phyloP scores from a whole-genome alignment of 2,329 filamentous ascomycete genomes.

The Penicillium sclerotigenum region DNA sequence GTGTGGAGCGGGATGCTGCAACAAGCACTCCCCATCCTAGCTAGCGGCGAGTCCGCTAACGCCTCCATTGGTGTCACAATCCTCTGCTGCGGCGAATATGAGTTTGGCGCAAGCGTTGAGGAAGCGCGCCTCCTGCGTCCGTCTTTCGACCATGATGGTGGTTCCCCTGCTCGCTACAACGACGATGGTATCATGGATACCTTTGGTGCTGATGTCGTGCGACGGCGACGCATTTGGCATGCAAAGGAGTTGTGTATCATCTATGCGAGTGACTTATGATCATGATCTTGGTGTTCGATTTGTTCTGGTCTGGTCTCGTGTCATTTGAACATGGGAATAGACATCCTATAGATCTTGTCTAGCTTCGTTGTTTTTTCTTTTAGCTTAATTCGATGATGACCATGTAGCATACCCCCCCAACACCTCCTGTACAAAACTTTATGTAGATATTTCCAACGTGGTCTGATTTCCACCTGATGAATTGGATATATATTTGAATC shows the following conservation, averaged over 20 bases:
- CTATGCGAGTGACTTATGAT: slow-evolving; percentile 29
- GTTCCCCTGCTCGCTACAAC: slow-evolving; percentile 15
- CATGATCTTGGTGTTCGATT: not conserved
- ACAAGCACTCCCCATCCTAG: slow-evolving; percentile 63
- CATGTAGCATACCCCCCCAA: slow-evolving; percentile 35
- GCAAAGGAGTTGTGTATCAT: slow-evolving; percentile 46
- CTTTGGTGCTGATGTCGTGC: slow-evolving; percentile 39
- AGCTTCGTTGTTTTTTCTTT: not conserved
- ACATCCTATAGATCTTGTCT: not conserved
- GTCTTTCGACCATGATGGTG: slow-evolving; percentile 11
- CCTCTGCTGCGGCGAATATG: slow-evolving; percentile 77
- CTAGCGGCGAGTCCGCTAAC: slow-evolving; percentile 57
- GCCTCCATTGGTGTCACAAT: slow-evolving; percentile 68
- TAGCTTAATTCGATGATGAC: slow-evolving; percentile 5
- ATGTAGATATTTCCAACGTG: not conserved
- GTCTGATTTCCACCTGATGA: too few relatives aligned
- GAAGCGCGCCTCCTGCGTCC: slow-evolving; percentile 60
- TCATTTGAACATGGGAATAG: not conserved
- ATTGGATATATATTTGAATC: not conserved
- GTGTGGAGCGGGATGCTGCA: slow-evolving; percentile 84
- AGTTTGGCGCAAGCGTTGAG: slow-evolving; percentile 76
- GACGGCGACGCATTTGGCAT: slow-evolving; percentile 46
- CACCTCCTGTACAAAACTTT: slow-evolving; percentile 40
- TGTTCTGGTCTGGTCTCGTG: not conserved
- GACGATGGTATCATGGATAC: slow-evolving; percentile 38